phyloP scores from a whole-genome alignment of 805 yeast species.

The Ogataea salicorniae region DNA sequence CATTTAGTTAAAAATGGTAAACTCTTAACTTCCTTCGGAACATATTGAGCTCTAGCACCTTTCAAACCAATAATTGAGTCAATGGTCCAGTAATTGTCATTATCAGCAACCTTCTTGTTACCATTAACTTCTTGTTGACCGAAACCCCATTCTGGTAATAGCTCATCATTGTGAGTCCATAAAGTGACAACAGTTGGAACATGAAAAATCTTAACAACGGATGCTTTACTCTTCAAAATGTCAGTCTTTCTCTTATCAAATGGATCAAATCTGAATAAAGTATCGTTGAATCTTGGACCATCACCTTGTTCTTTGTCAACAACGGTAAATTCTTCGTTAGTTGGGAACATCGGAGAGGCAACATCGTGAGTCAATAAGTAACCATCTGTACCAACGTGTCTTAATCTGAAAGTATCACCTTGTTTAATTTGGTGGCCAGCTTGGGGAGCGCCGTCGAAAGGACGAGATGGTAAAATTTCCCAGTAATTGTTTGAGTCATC shows the following conservation, averaged over 20 bases:
- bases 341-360: constrained; percentile 86
- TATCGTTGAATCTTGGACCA: constrained; percentile 56
- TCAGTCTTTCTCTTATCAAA: constrained; percentile 46
- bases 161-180: constrained; percentile 84
- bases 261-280: constrained; percentile 71
- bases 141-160: constrained; percentile 94
- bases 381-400: constrained; percentile 77
- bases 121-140: constrained; percentile 93
- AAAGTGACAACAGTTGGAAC: constrained; percentile 84
- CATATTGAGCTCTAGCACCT: constrained; percentile 58
- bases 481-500: constrained; percentile 71
- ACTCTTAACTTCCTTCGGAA: constrained; percentile 56
- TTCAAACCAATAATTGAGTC: constrained; percentile 62
- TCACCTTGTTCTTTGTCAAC: constrained; percentile 55
- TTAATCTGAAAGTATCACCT: constrained; percentile 72
- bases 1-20: constrained; percentile 81
- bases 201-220: constrained; percentile 68
- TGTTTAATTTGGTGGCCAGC: constrained; percentile 51
- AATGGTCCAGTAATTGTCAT: constrained; percentile 68
- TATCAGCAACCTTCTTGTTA: constrained; percentile 70
- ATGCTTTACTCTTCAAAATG: constrained; percentile 62
- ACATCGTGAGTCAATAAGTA: constrained; percentile 87
- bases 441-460: constrained; percentile 35
- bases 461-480: constrained; percentile 69
- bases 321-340: constrained; percentile 92